A percentile compares a stretch with the other conserved stretches of the same genome.
Conservation (phyloP, 768 basidiomycete species). For the Pulveroboletus sp. region DNA sequence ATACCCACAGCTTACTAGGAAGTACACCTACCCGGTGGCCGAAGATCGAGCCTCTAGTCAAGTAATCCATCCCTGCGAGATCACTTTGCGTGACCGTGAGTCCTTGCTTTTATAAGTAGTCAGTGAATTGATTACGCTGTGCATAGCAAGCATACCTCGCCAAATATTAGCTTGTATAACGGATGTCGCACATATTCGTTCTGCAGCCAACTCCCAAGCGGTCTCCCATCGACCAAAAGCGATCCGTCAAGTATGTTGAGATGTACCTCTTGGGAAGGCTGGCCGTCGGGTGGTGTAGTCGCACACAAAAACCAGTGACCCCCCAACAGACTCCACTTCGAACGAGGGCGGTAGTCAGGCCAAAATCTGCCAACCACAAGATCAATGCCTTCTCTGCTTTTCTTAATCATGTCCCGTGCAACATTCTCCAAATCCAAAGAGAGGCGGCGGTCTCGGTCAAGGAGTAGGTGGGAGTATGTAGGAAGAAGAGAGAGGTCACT, state of each 20-base stretch:
- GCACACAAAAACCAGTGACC: conserved; percentile 28
- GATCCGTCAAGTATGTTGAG: conserved; percentile 36
- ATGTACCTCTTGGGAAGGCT: conserved; percentile 30
- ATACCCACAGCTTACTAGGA: not conserved
- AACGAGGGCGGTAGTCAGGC: conserved; percentile 26
- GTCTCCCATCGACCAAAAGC: conserved; percentile 23
- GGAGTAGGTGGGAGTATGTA: conserved; percentile 19
- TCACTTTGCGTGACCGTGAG: conserved; percentile 15
- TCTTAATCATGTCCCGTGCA: conserved; percentile 13
- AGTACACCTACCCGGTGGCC: conserved; percentile 10
- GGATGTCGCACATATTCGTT: conserved; percentile 6
- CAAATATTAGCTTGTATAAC: conserved; percentile 16
- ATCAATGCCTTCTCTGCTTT: conserved; percentile 24
- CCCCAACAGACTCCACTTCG: conserved; percentile 21
- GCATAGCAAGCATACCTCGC: conserved; percentile 5
- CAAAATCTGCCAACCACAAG: conserved; percentile 31
- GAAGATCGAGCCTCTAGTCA: conserved; percentile 13
- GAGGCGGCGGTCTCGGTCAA: conserved; percentile 30
- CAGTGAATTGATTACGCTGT: not conserved
- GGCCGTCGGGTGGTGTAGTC: conserved; percentile 14
- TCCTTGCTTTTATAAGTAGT: not conserved
- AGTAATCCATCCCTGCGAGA: conserved; percentile 21
- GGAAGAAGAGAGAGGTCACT: not conserved
- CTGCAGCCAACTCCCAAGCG: conserved; percentile 11
- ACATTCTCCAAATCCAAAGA: conserved; percentile 26